Evolutionary conservation across 2,329 filamentous ascomycete species (phyloP), one percentile per base, ranked within the genome.

Genomic region (Hortaea sp.): DNA sequence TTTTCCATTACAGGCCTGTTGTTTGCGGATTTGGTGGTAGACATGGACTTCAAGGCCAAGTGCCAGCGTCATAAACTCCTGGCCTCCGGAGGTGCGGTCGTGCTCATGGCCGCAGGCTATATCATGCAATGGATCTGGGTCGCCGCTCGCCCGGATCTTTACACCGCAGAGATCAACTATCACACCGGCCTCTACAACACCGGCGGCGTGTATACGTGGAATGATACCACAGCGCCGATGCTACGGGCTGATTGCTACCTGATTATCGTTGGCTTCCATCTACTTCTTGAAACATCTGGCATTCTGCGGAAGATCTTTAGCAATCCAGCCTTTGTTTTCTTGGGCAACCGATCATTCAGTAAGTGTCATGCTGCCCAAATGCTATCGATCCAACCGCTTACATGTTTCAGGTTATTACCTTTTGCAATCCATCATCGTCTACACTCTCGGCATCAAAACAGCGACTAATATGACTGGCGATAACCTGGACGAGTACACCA

Each of bases 291-390:
- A 52, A 66, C 62, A 2, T 67, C 59, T 27, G 60, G 63, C 7
- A 32, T 54, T 10, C 47, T 69, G 27, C 67, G 68, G 46, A 58
- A 45, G 10, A 41, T 68, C 2, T 62, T 72, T 12, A 50, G 58
- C 29, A 65, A 60, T 46, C 55, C 48, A 7, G 39, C 64, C 3
- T 57, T 72, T 13, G 57, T 67, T 12, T 63, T 57, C 32, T 48
- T 73, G 4, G 70, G 70, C 10, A 63, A 55, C 43, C 57, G 70
- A 43, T 69, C 68, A 11, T 64, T 70, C 45, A 70, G 69, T 72
- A 62, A 63, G 68, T 61, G n/a, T 39, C 28, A 29, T 43, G 20
- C 20, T 20, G 20, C 20, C 20, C 20, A 20, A 20, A 20, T 20
- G 20, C 20, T 20, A 20, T 20, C 20, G 4, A 20, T 20, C 20